Conservation (phyloP, 192 early-diverging fungal genomes). For the Backusella macrospora region DNA sequence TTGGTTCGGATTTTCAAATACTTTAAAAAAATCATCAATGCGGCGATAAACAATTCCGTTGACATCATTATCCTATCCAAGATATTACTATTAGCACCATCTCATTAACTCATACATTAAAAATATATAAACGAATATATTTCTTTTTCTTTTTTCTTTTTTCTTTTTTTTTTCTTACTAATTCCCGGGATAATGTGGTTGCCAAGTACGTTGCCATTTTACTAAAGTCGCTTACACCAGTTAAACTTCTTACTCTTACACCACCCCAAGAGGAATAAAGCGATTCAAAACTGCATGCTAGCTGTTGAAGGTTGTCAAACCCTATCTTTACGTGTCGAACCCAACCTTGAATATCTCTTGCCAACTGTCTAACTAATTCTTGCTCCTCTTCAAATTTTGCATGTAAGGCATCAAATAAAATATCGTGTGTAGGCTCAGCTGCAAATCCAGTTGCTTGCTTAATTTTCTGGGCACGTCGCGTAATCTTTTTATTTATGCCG, state of each 20-base stretch:
- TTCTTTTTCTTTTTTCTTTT: too few species aligned
- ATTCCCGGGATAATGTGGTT: conserved; percentile 39
- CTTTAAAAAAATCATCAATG: conserved; percentile 51
- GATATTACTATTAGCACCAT: neutral
- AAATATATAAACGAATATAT: too few species aligned
- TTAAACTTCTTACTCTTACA: conserved; percentile 16
- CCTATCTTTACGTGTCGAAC: conserved; percentile 21
- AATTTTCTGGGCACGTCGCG: conserved; percentile 62
- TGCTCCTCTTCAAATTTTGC: conserved; percentile 23
- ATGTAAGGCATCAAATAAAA: conserved; percentile 18
- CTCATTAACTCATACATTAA: neutral
- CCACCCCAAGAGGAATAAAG: conserved; percentile 47
- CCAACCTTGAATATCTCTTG: conserved; percentile 25
- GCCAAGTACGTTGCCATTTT: conserved; percentile 37
- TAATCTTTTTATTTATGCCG: conserved; percentile 70
- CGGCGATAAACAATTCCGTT: conserved; percentile 14
- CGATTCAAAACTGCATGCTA: conserved; percentile 12
- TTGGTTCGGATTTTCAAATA: conserved; percentile 63
- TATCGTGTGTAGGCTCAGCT: conserved; percentile 24
- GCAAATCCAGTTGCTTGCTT: conserved; percentile 66
- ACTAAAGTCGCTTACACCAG: conserved; percentile 37
- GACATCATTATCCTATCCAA: conserved; percentile 24
- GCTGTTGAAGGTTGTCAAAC: conserved; percentile 4
- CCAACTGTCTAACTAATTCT: conserved; percentile 20
- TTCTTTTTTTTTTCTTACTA: conserved; percentile 22